Base-by-base conservation (phyloP, 208 protist species). In the Tritrichomonas foetus region DNA sequence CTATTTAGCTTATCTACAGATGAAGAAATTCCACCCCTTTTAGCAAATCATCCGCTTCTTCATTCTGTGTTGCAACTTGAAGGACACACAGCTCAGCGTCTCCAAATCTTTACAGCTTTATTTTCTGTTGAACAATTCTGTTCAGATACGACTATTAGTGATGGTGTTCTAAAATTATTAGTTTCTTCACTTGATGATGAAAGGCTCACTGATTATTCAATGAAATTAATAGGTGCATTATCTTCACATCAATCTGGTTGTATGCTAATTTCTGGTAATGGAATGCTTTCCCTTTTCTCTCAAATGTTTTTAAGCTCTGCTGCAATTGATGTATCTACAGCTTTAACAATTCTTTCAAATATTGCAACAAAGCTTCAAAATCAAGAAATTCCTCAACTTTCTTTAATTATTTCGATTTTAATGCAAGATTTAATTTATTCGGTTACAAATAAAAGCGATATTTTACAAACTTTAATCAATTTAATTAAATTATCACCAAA, bases 191-290 rank as follows among this genome's bases (percentile, higher is more conserved):
- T 57, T 27, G 3, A n/a, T 2, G 47, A 47, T 20, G 50, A 39
- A 50, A 61, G 16, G 16, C 27, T 69, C 13, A 69, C 3, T n/a
- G 78, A 89, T 39, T 89, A 47, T 57, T 89, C 78, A 39, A 39
- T 89, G 8, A 47, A 47, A 61, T 89, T 89, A 89, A 89, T 89
- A 20, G 44, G 41, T 14, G 78, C 78, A 9, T 53, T 89, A 47
- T 89, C 78, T 33, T 89, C n/a, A 89, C 78, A 89, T 89, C 20
- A 25, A 57, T 39, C 20, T 16, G 78, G 78, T 39, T 89, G 78
- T n/a, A 61, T 1, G 1, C 33, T 53, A 57, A 33, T 89, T 55
- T 27, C 1, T n/a, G 78, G 39, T 5, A 89, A 53, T 36, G 47
- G 27, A 33, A 47, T 89, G 13, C 44, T 89, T 20, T 49, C 25